Conservation (phyloP, 139 green algal species). For the Coccomyxa sp. region DNA sequence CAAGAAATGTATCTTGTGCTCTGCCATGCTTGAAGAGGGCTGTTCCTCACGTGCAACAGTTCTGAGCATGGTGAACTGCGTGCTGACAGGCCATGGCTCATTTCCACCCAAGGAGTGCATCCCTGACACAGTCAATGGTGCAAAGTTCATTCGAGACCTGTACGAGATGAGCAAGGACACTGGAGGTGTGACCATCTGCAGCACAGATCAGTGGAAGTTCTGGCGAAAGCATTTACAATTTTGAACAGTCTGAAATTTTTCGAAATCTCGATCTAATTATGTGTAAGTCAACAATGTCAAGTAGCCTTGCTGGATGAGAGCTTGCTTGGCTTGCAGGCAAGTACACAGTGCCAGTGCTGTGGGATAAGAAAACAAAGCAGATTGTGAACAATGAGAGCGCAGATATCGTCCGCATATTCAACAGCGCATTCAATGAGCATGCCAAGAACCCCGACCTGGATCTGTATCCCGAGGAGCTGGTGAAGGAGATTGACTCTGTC, state of each 20-base stretch:
- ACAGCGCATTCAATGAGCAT: constrained; percentile 82
- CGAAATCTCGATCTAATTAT: too few relatives aligned
- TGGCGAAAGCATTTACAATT: too few relatives aligned
- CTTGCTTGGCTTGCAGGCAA: constrained; percentile 53
- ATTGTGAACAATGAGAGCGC: constrained; percentile 97
- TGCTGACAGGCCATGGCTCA: constrained; percentile 40
- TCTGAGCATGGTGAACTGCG: too few relatives aligned
- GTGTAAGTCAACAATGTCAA: too few relatives aligned
- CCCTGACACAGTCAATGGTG: constrained; percentile 68
- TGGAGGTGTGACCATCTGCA: constrained; percentile 30
- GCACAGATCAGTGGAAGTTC: too few relatives aligned
- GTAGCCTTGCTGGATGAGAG: too few relatives aligned
- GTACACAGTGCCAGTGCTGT: constrained; percentile 91
- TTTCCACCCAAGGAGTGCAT: constrained; percentile 68
- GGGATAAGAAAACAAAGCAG: constrained; percentile 80
- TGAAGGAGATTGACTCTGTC: constrained; percentile 66
- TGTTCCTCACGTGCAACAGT: too few relatives aligned
- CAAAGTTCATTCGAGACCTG: constrained; percentile 73
- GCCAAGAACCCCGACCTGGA: constrained; percentile 65
- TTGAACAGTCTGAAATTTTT: too few relatives aligned
- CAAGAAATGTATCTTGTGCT: too few relatives aligned
- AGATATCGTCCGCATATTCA: constrained; percentile 93
- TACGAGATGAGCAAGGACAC: constrained; percentile 71
- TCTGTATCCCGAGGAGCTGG: constrained; percentile 73
- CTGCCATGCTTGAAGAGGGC: too few relatives aligned